phyloP scores from a whole-genome alignment of 495 filamentous ascomycete species.

The Aspergillus conjunctus region DNA sequence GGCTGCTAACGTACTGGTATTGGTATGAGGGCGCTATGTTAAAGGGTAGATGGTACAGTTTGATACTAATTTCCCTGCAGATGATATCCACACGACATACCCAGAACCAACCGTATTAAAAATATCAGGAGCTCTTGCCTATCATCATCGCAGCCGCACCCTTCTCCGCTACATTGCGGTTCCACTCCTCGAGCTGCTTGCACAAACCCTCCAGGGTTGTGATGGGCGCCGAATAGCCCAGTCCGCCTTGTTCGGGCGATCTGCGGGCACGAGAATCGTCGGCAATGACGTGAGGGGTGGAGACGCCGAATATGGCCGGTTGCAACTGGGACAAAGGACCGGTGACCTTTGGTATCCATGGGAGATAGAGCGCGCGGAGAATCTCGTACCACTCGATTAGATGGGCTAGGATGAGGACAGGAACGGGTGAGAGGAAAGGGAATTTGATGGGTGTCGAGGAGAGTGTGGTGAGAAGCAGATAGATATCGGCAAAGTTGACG shows the following conservation, averaged over 20 bases:
- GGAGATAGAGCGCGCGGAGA: constrained; percentile 43
- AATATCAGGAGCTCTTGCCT: constrained; percentile 5
- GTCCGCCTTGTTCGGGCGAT: constrained; percentile 47
- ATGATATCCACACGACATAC: no score
- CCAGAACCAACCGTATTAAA: not conserved
- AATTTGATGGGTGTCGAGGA: constrained; percentile 38
- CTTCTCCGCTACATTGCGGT: constrained; percentile 22
- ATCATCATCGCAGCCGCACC: constrained; percentile 12
- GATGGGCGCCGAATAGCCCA: constrained; percentile 54
- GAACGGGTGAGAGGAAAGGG: constrained; percentile 28
- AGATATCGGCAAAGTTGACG: constrained; percentile 39
- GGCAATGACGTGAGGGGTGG: constrained; percentile 50
- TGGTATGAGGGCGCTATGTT: no score
- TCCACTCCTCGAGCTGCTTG: constrained; percentile 43
- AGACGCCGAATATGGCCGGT: constrained; percentile 55
- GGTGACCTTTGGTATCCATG: constrained; percentile 43
- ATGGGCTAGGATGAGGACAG: constrained; percentile 49
- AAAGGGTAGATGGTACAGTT: no score
- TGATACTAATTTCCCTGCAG: no score
- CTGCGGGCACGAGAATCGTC: constrained; percentile 47
- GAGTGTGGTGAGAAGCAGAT: constrained; percentile 35
- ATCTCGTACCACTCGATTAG: constrained; percentile 52
- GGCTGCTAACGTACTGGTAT: no score
- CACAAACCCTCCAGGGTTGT: constrained; percentile 58
- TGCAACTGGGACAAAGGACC: constrained; percentile 53